These are phyloP conservation scores for Venturia asperata DNA, from an alignment of 2,329 filamentous ascomycete species.

Conservation along the genomic window DNA sequence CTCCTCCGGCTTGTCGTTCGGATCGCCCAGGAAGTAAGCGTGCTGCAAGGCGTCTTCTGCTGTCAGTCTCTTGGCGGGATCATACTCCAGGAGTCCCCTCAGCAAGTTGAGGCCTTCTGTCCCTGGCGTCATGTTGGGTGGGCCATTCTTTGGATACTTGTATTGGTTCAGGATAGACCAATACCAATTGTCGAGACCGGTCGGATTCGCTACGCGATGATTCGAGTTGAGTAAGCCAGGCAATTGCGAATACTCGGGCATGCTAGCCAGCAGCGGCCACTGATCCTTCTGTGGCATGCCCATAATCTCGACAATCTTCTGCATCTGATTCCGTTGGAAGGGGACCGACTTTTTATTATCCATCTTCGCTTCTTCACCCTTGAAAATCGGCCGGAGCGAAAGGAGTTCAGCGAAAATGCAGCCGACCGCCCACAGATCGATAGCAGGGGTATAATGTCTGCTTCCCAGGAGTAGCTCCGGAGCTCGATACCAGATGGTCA, in stretches of 20 bases:
- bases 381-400: constrained; percentile 88
- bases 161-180: constrained; percentile 42
- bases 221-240: constrained; percentile 42
- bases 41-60: constrained; percentile 85
- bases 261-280: constrained; percentile 76
- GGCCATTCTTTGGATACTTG: constrained; percentile 36
- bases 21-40: constrained; percentile 64
- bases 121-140: constrained; percentile 31
- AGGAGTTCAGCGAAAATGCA: constrained; percentile 96
- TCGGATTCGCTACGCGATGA: constrained; percentile 44
- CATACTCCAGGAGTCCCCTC: constrained; percentile 79
- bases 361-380: constrained; percentile 98
- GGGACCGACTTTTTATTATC: constrained; percentile 96
- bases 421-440: constrained; percentile 95
- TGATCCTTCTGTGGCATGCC: constrained; percentile 80
- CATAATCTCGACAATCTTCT: constrained; percentile 96
- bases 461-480: constrained; percentile 88
- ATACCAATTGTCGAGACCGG: constrained; percentile 62
- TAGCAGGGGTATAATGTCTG: constrained; percentile 92
- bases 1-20: constrained; percentile 56
- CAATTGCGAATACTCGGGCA: constrained; percentile 80
- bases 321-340: constrained; percentile 97
- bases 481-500: constrained; percentile 98
- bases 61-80: constrained; percentile 80
- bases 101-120: constrained; percentile 76